A percentile compares a stretch with the other conserved stretches of the same genome.
phyloP scores from a whole-genome alignment of 441 rosid genomes.

The Erodium texanum region DNA sequence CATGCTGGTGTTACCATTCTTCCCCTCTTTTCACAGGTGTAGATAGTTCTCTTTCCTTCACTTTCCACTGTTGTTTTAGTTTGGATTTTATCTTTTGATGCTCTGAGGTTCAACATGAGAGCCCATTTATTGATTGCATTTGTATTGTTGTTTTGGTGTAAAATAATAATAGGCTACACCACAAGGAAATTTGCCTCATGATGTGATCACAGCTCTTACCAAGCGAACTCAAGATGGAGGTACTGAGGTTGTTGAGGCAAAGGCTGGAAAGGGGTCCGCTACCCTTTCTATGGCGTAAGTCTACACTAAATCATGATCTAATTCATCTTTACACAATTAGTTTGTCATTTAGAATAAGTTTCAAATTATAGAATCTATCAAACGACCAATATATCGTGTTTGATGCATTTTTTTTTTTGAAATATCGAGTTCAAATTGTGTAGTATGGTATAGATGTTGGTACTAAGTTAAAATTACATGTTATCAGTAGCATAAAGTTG shows the following conservation, averaged over 20 bases:
- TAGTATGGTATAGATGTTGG: neutral
- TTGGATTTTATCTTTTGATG: neutral
- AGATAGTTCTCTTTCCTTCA: slow-evolving; percentile 2
- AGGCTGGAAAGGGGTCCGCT: slow-evolving; percentile 98
- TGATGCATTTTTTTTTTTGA: neutral
- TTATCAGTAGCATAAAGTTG: neutral
- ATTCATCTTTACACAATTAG: too few relatives aligned
- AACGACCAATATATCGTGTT: neutral
- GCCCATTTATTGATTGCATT: neutral
- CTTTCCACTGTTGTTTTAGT: neutral
- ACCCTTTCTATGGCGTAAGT: slow-evolving; percentile 98
- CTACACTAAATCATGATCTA: neutral
- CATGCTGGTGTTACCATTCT: slow-evolving; percentile 97
- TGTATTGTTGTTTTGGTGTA: slow-evolving; percentile 3
- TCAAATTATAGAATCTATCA: too few relatives aligned
- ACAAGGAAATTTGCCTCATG: slow-evolving; percentile 58
- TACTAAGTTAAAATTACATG: neutral
- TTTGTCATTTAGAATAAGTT: too few relatives aligned
- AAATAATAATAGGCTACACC: slow-evolving; percentile 64
- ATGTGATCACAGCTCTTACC: slow-evolving; percentile 63
- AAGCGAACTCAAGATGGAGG: slow-evolving; percentile 98
- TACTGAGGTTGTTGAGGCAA: slow-evolving; percentile 93
- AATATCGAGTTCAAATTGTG: neutral
- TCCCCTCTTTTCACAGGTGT: slow-evolving; percentile 79
- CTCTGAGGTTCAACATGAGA: neutral